These are phyloP conservation scores for Helianthus annuus DNA, from an alignment of 129 eudicot genomes.

Conservation along the genomic window DNA sequence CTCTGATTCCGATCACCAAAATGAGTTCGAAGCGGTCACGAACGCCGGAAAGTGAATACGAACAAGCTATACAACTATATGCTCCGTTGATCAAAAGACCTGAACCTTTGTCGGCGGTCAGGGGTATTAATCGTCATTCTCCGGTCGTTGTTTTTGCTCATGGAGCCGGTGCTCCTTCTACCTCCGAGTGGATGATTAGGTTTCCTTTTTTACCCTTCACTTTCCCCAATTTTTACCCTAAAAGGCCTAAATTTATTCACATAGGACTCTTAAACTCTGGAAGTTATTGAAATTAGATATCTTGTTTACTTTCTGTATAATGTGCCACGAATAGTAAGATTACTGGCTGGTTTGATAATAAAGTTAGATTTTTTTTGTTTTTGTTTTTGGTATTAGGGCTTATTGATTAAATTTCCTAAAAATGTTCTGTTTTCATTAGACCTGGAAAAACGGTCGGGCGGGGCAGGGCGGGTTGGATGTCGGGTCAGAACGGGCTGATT, in stretches of 20 bases:
- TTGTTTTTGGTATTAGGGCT: not conserved
- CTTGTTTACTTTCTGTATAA: not conserved
- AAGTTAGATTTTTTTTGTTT: not conserved
- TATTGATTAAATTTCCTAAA: not conserved
- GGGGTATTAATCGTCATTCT: conserved; percentile 14
- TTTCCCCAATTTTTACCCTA: not conserved
- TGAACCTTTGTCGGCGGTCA: conserved; percentile 19
- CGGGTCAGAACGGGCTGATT: too few species aligned
- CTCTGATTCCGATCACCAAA: conserved; percentile 18
- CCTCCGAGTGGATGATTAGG: conserved; percentile 89
- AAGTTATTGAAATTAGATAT: too few species aligned
- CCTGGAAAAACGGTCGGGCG: too few species aligned
- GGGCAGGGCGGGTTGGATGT: too few species aligned
- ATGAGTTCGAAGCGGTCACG: conserved; percentile 59
- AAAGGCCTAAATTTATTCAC: not conserved
- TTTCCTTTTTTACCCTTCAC: conserved; percentile 4
- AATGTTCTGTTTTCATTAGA: not conserved
- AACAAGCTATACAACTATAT: conserved; percentile 21
- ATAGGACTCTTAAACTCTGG: not conserved
- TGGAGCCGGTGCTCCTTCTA: conserved; percentile 87
- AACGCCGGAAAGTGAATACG: conserved; percentile 20
- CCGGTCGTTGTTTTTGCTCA: conserved; percentile 86
- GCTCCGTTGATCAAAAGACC: conserved; percentile 11
- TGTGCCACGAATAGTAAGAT: not conserved
- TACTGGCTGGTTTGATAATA: not conserved